Evolutionary conservation across 2,329 filamentous ascomycete species (phyloP), one percentile per base, ranked within the genome.

Genomic region (Chrysoporthe austroafricana): DNA sequence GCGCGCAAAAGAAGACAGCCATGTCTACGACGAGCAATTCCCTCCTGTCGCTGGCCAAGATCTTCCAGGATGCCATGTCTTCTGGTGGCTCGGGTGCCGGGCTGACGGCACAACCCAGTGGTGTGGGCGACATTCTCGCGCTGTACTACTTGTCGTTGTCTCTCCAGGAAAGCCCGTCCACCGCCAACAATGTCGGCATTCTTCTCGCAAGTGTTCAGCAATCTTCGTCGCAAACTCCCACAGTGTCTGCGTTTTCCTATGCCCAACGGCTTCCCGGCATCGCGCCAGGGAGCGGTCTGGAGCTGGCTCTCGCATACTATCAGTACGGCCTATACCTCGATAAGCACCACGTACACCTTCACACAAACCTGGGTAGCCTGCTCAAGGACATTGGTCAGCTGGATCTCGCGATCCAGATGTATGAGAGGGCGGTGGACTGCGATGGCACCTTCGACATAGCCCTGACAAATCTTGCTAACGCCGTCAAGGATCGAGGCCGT

Each of bases 361-460:
- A 97, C 78, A 99, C 96, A 1, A 99, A 99, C 72, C 84, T 99
- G 2, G 96, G 96, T 9, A 98, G 96, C 76, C 81, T 99, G 42
- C 84, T 99, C 56, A 99, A 99, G 75, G 96, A 99, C 73, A 96
- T 98, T 72, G 96, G 96, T 0, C 95, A 98, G 73, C 85, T 99
- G 16, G 90, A 94, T 72, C 87, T 93, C 60, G 96, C 96, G 0
- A 97, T 99, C 73, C 90, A 91, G 71, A 98, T 99, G 95, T 99
- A 99, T 76, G 94, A 98, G 79, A 90, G 93, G 72, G 96, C 96
- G 13, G 96, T 99, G 16, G 86, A 88, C 3, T 98, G 94, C 76
- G 96, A 99, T 77, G 89, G 89, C n/a, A 92, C 90, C 34, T 99
- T 99, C 74, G 96, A 99, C 75, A 99, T 99, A 74, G 96, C 96